These are phyloP conservation scores for Acanthamoeba polyphaga DNA, from an alignment of 208 protist species.

Conservation along the genomic window DNA sequence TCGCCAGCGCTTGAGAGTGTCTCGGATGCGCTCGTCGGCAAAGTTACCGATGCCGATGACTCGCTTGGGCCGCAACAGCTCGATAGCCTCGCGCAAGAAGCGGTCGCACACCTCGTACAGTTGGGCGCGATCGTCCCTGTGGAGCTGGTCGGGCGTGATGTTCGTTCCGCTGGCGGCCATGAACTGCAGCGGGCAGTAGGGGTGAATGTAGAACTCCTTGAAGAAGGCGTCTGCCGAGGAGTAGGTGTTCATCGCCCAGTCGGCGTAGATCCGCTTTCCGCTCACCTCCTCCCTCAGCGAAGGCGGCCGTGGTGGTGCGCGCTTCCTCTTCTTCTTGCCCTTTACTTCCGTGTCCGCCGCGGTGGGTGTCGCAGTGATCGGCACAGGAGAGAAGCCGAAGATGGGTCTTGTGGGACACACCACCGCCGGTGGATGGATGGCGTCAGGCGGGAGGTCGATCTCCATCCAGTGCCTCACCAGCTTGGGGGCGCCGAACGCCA, in stretches of 20 bases:
- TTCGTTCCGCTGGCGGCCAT: slow-evolving; percentile 18
- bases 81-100: background rate
- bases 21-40: slow-evolving; percentile 3
- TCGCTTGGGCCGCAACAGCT: background rate
- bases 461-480: background rate
- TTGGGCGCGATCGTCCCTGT: background rate
- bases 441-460: background rate
- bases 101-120: slow-evolving; percentile 44
- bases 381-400: slow-evolving; percentile 44
- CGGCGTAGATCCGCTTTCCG: slow-evolving; percentile 52
- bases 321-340: background rate
- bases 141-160: slow-evolving; percentile 28
- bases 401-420: slow-evolving; percentile 5
- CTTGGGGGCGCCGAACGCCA: slow-evolving; percentile 37
- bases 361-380: background rate
- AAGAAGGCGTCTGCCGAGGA: slow-evolving; percentile 45
- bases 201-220: slow-evolving; percentile 24
- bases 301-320: background rate
- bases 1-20: background rate
- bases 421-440: slow-evolving; percentile 3
- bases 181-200: slow-evolving; percentile 66
- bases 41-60: slow-evolving; percentile 62
- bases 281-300: slow-evolving; percentile 42
- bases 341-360: background rate
- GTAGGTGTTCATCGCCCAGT: slow-evolving; percentile 54